phyloP scores from a whole-genome alignment of 768 basidiomycete species.

The Grammothele lineata region DNA sequence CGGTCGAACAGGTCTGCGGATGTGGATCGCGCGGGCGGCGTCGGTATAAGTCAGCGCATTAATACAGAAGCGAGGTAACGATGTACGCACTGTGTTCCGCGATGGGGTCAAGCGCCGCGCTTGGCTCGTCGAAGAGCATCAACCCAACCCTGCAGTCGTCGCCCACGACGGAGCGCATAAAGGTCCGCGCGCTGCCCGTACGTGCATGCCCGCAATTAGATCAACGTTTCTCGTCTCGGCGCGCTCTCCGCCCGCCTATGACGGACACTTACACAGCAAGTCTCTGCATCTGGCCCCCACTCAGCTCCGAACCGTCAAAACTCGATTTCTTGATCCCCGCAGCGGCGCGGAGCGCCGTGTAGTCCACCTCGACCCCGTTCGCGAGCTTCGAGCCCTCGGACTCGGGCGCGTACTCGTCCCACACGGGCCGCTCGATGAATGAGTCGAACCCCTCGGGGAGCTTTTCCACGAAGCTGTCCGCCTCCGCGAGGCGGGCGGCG shows the following conservation, averaged over 20 bases:
- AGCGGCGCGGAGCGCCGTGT: slow-evolving; percentile 36
- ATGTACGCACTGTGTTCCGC: slow-evolving; percentile 57
- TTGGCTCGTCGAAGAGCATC: slow-evolving; percentile 27
- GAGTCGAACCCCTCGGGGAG: slow-evolving; percentile 67
- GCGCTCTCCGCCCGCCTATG: slow-evolving; percentile 2
- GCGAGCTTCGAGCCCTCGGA: slow-evolving; percentile 56
- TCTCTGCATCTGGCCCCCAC: slow-evolving; percentile 21
- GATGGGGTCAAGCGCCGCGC: slow-evolving; percentile 34
- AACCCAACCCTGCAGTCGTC: slow-evolving; percentile 24
- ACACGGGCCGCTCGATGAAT: slow-evolving; percentile 71
- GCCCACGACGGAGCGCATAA: slow-evolving; percentile 27
- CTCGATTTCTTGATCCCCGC: slow-evolving; percentile 39
- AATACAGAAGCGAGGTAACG: not conserved
- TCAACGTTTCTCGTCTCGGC: too few relatives aligned
- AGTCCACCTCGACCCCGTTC: slow-evolving; percentile 58
- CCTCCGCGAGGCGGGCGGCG: slow-evolving; percentile 70
- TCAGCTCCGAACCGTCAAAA: slow-evolving; percentile 56
- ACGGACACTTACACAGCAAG: slow-evolving; percentile 15
- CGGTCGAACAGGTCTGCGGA: slow-evolving; percentile 60
- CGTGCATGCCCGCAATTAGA: too few relatives aligned
- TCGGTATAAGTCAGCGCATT: not conserved
- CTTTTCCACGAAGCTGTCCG: slow-evolving; percentile 56
- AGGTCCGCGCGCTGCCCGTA: slow-evolving; percentile 18
- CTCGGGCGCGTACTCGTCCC: slow-evolving; percentile 58
- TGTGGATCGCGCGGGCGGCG: not conserved